Evolutionary conservation across 768 basidiomycete genomes (phyloP).

Genomic region (Mycena albidolilacea): DNA sequence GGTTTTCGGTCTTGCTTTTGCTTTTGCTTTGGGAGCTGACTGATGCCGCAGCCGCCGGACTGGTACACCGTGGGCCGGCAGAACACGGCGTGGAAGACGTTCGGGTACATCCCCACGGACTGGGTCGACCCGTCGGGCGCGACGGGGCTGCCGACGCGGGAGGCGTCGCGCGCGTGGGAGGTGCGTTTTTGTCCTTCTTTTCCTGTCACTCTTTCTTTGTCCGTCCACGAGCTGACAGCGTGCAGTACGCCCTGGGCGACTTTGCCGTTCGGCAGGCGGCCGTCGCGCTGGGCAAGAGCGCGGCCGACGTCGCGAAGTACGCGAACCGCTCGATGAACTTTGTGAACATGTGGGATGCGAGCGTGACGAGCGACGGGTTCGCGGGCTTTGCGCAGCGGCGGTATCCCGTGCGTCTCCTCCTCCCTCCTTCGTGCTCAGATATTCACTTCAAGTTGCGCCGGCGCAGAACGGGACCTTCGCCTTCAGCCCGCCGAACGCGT

Average conservation of each 20-base stretch:
- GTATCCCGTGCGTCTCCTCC: slow-evolving; percentile 52
- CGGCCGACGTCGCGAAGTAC: slow-evolving; percentile 58
- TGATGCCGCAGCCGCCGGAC: slow-evolving; percentile 57
- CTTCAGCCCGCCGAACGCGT: slow-evolving; percentile 64
- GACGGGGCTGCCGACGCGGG: slow-evolving; percentile 63
- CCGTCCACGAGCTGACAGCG: background rate
- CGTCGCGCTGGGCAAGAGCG: slow-evolving; percentile 55
- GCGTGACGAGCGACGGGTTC: slow-evolving; percentile 61
- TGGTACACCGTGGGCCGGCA: slow-evolving; percentile 67
- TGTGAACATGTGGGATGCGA: slow-evolving; percentile 65
- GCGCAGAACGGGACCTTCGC: slow-evolving; percentile 65
- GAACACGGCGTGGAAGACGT: slow-evolving; percentile 67
- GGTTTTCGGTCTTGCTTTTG: slow-evolving; percentile 38
- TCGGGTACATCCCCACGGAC: slow-evolving; percentile 64
- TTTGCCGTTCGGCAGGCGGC: slow-evolving; percentile 70
- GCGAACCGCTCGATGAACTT: slow-evolving; percentile 68
- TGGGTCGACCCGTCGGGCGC: slow-evolving; percentile 66
- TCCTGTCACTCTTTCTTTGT: too few relatives aligned
- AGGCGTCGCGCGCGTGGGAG: slow-evolving; percentile 65
- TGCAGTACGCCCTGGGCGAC: slow-evolving; percentile 64
- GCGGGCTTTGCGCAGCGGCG: slow-evolving; percentile 63
- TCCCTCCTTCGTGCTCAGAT: background rate
- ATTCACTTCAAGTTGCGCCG: background rate
- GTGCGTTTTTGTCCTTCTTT: slow-evolving; percentile 40
- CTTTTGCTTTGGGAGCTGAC: too few relatives aligned